A percentile compares a stretch with the other conserved stretches of the same genome.
phyloP scores from a whole-genome alignment of 306 rosid genomes.

The Ormosia emarginata region DNA sequence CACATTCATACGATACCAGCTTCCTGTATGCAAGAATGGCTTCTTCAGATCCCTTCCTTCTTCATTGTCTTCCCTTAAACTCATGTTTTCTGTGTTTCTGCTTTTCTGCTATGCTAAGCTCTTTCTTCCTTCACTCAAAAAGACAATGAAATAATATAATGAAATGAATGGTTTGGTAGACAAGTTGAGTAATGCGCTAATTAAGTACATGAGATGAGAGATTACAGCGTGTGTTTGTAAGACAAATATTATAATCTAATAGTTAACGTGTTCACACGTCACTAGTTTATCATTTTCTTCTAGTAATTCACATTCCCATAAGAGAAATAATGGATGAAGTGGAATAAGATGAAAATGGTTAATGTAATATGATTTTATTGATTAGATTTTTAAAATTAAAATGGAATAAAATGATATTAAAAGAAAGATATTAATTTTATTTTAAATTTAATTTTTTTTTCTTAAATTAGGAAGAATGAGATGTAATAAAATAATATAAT shows the following conservation, averaged over 20 bases:
- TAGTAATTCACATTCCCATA: no score
- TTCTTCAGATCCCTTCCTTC: slow-evolving; percentile 78
- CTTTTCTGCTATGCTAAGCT: not conserved
- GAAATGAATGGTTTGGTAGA: not conserved
- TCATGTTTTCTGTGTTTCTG: slow-evolving; percentile 32
- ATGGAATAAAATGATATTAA: no score
- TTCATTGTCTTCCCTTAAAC: slow-evolving; percentile 68
- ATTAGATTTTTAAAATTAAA: no score
- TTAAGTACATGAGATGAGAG: not conserved
- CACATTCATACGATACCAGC: slow-evolving; percentile 88
- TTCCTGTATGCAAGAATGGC: slow-evolving; percentile 90
- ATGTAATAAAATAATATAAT: no score
- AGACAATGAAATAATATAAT: not conserved
- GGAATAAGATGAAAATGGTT: no score
- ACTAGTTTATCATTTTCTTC: not conserved
- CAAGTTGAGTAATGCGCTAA: not conserved
- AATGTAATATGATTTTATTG: no score
- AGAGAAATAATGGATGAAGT: no score
- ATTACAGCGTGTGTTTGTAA: not conserved
- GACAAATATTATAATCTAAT: no score
- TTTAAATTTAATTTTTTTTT: no score
- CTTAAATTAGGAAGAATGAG: no score
- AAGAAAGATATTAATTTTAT: no score
- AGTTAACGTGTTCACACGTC: not conserved
- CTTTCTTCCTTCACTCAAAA: not conserved